A percentile compares a stretch with the other conserved stretches of the same genome.
Evolutionary conservation across 1,139 yeast genomes (phyloP).

Genomic region (Scheffersomyces titani): DNA sequence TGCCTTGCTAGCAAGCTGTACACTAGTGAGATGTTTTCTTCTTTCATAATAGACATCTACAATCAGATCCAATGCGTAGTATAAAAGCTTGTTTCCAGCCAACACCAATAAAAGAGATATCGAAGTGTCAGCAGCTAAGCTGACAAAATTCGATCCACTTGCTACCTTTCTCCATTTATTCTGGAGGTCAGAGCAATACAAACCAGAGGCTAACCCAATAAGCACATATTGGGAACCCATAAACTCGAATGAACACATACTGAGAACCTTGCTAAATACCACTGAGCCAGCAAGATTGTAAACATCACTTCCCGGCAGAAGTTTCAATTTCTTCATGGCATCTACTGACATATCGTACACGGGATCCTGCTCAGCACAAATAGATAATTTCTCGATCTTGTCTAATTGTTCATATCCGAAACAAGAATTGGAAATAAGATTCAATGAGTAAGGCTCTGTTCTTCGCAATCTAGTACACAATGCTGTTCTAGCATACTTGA

Average conservation of each 20-base stretch:
- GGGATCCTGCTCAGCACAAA: slow-evolving; percentile 65
- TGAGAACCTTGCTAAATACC: slow-evolving; percentile 25
- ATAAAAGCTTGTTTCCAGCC: slow-evolving; percentile 58
- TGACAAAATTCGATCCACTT: slow-evolving; percentile 55
- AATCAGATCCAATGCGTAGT: slow-evolving; percentile 57
- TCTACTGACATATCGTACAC: slow-evolving; percentile 48
- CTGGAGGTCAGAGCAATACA: slow-evolving; percentile 51
- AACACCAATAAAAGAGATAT: slow-evolving; percentile 61
- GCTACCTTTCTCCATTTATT: slow-evolving; percentile 65
- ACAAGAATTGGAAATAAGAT: slow-evolving; percentile 56
- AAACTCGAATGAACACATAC: slow-evolving; percentile 28
- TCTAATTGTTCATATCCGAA: slow-evolving; percentile 65
- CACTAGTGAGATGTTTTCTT: slow-evolving; percentile 30
- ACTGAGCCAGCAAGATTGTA: not conserved
- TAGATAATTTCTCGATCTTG: slow-evolving; percentile 58
- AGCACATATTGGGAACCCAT: slow-evolving; percentile 27
- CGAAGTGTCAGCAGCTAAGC: slow-evolving; percentile 59
- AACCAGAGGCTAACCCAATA: slow-evolving; percentile 38
- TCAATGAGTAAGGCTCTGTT: slow-evolving; percentile 57
- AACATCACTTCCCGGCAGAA: slow-evolving; percentile 8
- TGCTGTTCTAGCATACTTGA: slow-evolving; percentile 56
- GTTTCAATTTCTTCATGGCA: slow-evolving; percentile 21
- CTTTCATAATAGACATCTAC: slow-evolving; percentile 39
- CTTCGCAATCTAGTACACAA: slow-evolving; percentile 46
- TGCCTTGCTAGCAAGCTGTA: slow-evolving; percentile 40